Conservation (phyloP, 768 basidiomycete genomes). For the Lentinula detonsa region DNA sequence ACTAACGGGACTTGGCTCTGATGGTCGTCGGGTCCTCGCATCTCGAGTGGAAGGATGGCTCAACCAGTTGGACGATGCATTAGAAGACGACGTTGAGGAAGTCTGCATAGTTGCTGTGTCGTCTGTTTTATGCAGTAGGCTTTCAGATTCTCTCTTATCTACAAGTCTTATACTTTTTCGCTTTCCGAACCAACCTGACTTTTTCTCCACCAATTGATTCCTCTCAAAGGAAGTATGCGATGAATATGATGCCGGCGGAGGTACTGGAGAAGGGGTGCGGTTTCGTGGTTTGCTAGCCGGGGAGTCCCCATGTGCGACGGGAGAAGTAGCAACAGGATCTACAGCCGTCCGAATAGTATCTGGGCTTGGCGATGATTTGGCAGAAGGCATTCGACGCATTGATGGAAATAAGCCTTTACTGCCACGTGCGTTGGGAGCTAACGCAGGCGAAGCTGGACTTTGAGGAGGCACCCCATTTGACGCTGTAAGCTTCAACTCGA, state of each 20-base stretch:
- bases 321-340: slow-evolving; percentile 8
- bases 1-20: slow-evolving; percentile 12
- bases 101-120: background rate
- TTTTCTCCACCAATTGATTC: slow-evolving; percentile 37
- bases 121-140: background rate
- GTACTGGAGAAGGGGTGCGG: slow-evolving; percentile 19
- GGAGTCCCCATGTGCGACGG: slow-evolving; percentile 12
- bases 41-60: background rate
- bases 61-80: background rate
- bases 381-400: slow-evolving; percentile 1
- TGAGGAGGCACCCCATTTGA: slow-evolving; percentile 4
- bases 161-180: slow-evolving; percentile 40
- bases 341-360: background rate
- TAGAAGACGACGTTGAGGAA: background rate
- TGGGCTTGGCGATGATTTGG: background rate
- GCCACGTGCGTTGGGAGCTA: background rate
- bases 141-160: slow-evolving; percentile 22
- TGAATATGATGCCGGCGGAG: slow-evolving; percentile 15
- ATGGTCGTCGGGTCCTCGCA: slow-evolving; percentile 15
- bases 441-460: background rate
- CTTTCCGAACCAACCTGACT: slow-evolving; percentile 44
- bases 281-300: background rate
- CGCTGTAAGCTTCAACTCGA: slow-evolving; percentile 4
- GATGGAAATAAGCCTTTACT: background rate
- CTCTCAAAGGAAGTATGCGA: slow-evolving; percentile 10